Evolutionary conservation across 352 stramenopile species (phyloP).

Genomic region (Plasmopara viticola): DNA sequence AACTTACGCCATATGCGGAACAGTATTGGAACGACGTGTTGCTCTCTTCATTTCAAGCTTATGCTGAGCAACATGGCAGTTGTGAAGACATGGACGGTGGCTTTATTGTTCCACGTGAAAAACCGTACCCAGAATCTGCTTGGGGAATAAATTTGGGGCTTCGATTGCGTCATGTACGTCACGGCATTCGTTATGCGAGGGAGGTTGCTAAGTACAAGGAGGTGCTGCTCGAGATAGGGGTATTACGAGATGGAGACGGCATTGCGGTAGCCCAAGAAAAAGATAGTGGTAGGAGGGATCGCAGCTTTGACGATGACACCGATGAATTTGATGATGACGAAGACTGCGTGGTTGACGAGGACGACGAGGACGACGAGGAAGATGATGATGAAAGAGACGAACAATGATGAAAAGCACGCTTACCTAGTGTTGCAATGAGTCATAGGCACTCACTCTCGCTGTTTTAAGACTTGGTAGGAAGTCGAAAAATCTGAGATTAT

Average conservation of each 20-base stretch:
- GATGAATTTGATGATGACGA: constrained; percentile 5
- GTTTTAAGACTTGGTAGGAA: too few species aligned
- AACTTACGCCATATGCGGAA: constrained; percentile 46
- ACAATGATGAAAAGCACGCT: constrained; percentile 7
- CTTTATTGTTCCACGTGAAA: constrained; percentile 54
- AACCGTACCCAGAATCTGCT: constrained; percentile 44
- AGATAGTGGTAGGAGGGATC: constrained; percentile 1
- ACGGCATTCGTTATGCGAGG: constrained; percentile 56
- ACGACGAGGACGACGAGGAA: neutral
- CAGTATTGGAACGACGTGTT: constrained; percentile 74
- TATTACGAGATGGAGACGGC: constrained; percentile 17
- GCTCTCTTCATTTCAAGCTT: constrained; percentile 51
- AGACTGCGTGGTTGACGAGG: constrained; percentile 1
- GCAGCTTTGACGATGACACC: constrained; percentile 4
- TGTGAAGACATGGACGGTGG: constrained; percentile 50
- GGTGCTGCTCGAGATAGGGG: constrained; percentile 32
- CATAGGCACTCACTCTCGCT: too few species aligned
- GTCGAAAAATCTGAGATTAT: too few species aligned
- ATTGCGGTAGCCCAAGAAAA: constrained; percentile 1
- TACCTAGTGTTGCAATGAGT: constrained; percentile 5
- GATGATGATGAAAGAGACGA: constrained; percentile 6
- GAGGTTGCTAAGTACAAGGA: constrained; percentile 53
- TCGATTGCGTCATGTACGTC: constrained; percentile 56
- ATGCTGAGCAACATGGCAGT: constrained; percentile 37
- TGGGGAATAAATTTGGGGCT: constrained; percentile 72